These are phyloP conservation scores for Aspergillus sclerotialis DNA, from an alignment of 2,329 filamentous ascomycete species.

Conservation along the genomic window DNA sequence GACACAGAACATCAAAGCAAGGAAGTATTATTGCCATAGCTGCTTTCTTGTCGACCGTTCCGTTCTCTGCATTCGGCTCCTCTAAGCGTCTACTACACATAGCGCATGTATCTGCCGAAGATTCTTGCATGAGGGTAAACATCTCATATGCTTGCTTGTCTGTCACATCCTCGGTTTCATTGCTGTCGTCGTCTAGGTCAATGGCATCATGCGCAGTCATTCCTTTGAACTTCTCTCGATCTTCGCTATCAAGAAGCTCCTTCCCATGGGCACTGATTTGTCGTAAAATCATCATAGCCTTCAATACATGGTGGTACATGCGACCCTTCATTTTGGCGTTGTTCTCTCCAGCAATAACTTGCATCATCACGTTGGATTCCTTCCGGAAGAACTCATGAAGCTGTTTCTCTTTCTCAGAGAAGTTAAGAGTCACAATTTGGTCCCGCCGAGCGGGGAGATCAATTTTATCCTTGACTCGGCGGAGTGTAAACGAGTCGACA, in stretches of 20 bases:
- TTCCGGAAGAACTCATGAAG: slow-evolving; percentile 81
- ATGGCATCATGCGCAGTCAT: slow-evolving; percentile 80
- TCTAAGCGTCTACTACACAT: slow-evolving; percentile 61
- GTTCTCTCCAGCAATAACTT: slow-evolving; percentile 61
- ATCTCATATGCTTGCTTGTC: slow-evolving; percentile 76
- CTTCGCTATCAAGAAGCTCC: slow-evolving; percentile 77
- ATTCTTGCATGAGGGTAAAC: slow-evolving; percentile 76
- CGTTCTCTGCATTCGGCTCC: slow-evolving; percentile 46
- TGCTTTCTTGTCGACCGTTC: slow-evolving; percentile 42
- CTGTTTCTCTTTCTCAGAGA: slow-evolving; percentile 64
- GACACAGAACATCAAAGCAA: slow-evolving; percentile 81
- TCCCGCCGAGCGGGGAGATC: slow-evolving; percentile 70
- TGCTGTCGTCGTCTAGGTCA: slow-evolving; percentile 74
- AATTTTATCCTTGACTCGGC: slow-evolving; percentile 86
- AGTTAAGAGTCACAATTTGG: slow-evolving; percentile 64
- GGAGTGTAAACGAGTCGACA: slow-evolving; percentile 88
- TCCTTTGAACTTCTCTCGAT: slow-evolving; percentile 72
- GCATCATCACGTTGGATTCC: slow-evolving; percentile 72
- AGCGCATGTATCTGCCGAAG: slow-evolving; percentile 66
- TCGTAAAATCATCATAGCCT: slow-evolving; percentile 81
- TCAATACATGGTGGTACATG: slow-evolving; percentile 89
- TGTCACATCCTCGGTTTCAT: slow-evolving; percentile 50
- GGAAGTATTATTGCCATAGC: slow-evolving; percentile 69
- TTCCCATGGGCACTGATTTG: slow-evolving; percentile 91
- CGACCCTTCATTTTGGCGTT: slow-evolving; percentile 68